Evolutionary conservation across 2,329 filamentous ascomycete genomes (phyloP).

Genomic region (Ophiognomonia clavigignenti-juglandacearum): DNA sequence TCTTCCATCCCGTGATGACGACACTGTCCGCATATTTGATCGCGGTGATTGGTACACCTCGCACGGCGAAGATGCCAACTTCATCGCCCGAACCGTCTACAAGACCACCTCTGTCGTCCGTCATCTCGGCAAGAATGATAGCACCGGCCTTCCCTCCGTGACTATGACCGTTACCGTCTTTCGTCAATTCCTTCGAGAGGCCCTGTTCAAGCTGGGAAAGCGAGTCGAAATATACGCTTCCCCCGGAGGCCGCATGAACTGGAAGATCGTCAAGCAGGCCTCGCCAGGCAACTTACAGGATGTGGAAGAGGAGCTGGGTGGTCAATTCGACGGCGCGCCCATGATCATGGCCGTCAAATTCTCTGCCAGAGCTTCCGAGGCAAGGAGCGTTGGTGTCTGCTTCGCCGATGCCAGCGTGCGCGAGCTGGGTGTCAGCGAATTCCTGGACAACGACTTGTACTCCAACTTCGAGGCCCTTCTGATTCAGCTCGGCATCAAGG

Average conservation of each 20-base stretch:
- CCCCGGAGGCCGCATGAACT: constrained; percentile 72
- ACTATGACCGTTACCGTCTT: constrained; percentile 95
- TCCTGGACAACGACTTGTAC: constrained; percentile 97
- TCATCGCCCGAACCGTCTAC: constrained; percentile 84
- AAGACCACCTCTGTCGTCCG: constrained; percentile 95
- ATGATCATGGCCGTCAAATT: constrained; percentile 96
- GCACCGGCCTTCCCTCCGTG: constrained; percentile 84
- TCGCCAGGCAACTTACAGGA: constrained; percentile 96
- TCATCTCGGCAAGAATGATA: constrained; percentile 78
- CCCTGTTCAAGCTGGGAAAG: constrained; percentile 86
- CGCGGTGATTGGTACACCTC: constrained; percentile 93
- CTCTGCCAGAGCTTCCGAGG: constrained; percentile 79
- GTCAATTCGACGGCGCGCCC: constrained; percentile 80
- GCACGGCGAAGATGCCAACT: constrained; percentile 79
- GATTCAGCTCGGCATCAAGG: constrained; percentile 92
- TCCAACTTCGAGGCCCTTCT: constrained; percentile 96
- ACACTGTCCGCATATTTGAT: constrained; percentile 87
- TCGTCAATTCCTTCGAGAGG: constrained; percentile 90
- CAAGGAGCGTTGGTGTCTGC: constrained; percentile 84
- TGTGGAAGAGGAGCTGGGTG: constrained; percentile 89
- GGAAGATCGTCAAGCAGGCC: constrained; percentile 87
- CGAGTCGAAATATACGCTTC: constrained; percentile 87
- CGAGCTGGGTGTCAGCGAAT: constrained; percentile 94
- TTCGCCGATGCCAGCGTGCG: constrained; percentile 96
- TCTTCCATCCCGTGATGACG: constrained; percentile 65